Percentiles rank a stretch among this genome's conserved stretches.
phyloP scores from a whole-genome alignment of 208 protist genomes.

The Leishmania tropica region DNA sequence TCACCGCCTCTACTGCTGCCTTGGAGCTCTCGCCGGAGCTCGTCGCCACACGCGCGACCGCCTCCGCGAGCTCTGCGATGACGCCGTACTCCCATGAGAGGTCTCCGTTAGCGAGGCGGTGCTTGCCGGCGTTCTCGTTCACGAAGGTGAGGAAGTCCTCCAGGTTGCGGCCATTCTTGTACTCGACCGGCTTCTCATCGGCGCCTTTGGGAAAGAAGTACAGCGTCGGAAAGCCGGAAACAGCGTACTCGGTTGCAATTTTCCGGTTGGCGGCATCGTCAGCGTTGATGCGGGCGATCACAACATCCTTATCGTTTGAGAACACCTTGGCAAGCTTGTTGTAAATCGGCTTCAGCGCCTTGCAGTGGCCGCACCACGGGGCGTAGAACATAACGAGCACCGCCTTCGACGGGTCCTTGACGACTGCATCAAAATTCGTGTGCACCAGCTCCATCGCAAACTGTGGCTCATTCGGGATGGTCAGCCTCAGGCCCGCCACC shows the following conservation, averaged over 20 bases:
- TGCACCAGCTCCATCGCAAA: slow-evolving; percentile 41
- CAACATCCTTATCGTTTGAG: slow-evolving; percentile 62
- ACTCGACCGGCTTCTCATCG: slow-evolving; percentile 35
- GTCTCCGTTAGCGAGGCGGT: slow-evolving; percentile 57
- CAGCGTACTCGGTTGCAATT: slow-evolving; percentile 31
- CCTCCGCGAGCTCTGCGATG: slow-evolving; percentile 27
- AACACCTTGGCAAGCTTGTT: slow-evolving; percentile 54
- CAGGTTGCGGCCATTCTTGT: slow-evolving; percentile 44
- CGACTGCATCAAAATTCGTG: slow-evolving; percentile 40
- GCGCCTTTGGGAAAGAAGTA: slow-evolving; percentile 66
- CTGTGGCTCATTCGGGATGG: slow-evolving; percentile 27
- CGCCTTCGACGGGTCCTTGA: slow-evolving; percentile 50
- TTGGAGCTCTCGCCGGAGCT: slow-evolving; percentile 15
- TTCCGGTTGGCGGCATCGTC: slow-evolving; percentile 37
- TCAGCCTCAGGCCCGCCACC: slow-evolving; percentile 28
- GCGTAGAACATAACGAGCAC: slow-evolving; percentile 82
- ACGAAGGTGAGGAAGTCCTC: slow-evolving; percentile 68
- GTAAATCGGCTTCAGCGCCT: slow-evolving; percentile 69
- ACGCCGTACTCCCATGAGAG: slow-evolving; percentile 51
- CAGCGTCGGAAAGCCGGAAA: slow-evolving; percentile 64
- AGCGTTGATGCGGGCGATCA: slow-evolving; percentile 72
- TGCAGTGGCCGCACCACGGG: slow-evolving; percentile 90
- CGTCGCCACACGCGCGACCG: slow-evolving; percentile 16
- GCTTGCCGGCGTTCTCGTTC: slow-evolving; percentile 51
- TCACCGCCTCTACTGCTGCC: slow-evolving; percentile 22